Evolutionary conservation across 352 stramenopile genomes (phyloP), one percentile per base, ranked within the genome.

Genomic region (Phytophthora pini): DNA sequence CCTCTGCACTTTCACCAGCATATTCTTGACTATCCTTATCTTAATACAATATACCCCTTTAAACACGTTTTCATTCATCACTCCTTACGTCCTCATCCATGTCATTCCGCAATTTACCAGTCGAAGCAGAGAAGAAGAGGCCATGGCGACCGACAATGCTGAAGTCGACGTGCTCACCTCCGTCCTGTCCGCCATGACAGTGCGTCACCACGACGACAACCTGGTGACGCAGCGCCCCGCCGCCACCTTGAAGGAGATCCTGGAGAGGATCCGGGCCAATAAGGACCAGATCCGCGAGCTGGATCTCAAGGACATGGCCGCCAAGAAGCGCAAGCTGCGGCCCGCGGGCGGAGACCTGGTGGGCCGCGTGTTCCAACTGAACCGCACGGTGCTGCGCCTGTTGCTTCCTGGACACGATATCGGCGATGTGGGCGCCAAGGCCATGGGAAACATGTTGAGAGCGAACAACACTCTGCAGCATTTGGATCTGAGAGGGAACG

Each of bases 361-460:
- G 24, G 79, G 71, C 22, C 76, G 77, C 52, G 77, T 88, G 5
- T 82, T 88, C 50, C 68, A 85, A 58, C 40, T 70, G 5, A 88
- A 88, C 64, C 66, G 68, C 43, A 84, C 77, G 17, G 79, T 88
- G 2, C 40, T 70, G 40, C 54, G 62, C 0, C 67, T 88, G 20
- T 57, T 84, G 61, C 66, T 88, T n/a, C 74, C 76, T 0, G 71
- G 70, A 39, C 80, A 88, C 61, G 77, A 80, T 2, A 88, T 88
- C 55, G 75, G 71, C 27, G 77, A 88, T 53, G 51, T 48, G 1
- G 80, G 80, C 13, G 77, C 75, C 22, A 63, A 65, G 27, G 64
- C 75, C 32, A 85, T 87, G 74, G 77, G 72, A 27, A 77, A 76
- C 31, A 87, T 87, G 80, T 65, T 88, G 40, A 56, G 67, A 26